A percentile compares a stretch with the other conserved stretches of the same genome.
These are phyloP conservation scores for Cicer chorassanicum DNA, from an alignment of 306 rosid species.

Conservation along the genomic window DNA sequence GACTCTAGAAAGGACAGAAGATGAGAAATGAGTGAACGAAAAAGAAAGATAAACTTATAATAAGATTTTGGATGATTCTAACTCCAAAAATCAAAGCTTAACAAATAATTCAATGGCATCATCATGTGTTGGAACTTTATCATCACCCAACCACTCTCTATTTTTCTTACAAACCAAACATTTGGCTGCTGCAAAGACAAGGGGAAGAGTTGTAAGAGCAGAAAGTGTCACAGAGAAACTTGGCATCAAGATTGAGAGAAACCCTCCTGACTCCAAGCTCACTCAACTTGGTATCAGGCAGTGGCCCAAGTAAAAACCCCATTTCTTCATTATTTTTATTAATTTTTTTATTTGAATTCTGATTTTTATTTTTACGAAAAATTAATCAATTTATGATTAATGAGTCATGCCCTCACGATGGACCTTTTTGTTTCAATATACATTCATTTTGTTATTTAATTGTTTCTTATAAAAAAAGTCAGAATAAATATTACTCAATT, in stretches of 20 bases:
- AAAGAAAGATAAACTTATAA: conserved; percentile 16
- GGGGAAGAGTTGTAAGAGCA: conserved; percentile 45
- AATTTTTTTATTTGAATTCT: no score
- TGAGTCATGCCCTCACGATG: no score
- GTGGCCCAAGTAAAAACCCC: conserved; percentile 76
- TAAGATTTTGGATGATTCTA: conserved; percentile 6
- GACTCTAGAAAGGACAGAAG: conserved; percentile 37
- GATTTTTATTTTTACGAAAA: no score
- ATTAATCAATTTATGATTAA: no score
- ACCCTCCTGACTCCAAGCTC: conserved; percentile 78
- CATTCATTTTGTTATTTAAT: no score
- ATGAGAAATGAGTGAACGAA: conserved; percentile 54
- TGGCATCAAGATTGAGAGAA: conserved; percentile 83
- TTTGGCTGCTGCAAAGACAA: conserved; percentile 2
- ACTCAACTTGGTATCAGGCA: conserved; percentile 53
- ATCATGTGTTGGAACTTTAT: conserved; percentile 41
- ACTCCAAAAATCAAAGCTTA: conserved; percentile 8
- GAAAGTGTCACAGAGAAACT: conserved; percentile 59
- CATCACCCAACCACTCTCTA: conserved; percentile 27
- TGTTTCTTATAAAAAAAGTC: no score
- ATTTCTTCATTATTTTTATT: conserved; percentile 21
- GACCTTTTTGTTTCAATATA: no score
- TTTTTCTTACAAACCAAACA: conserved; percentile 42
- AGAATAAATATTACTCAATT: no score
- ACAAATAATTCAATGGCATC: conserved; percentile 2